Evolutionary conservation across 768 basidiomycete genomes (phyloP).

Genomic region (Russula emetica): DNA sequence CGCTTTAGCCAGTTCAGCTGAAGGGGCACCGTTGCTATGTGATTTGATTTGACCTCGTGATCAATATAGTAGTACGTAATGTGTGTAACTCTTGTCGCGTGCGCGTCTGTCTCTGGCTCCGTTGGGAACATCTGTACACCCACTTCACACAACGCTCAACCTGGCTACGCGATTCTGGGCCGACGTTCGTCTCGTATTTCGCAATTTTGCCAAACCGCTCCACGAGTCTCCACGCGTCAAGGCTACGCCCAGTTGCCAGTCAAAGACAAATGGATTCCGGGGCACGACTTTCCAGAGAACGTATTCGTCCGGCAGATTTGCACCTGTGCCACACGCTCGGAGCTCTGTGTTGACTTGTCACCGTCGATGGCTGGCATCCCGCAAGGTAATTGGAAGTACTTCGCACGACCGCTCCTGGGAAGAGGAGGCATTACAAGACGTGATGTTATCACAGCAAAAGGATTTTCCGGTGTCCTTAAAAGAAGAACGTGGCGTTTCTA

Average conservation of each 20-base stretch:
- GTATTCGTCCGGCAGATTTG: neutral
- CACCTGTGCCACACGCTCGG: neutral
- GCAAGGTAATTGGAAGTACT: neutral
- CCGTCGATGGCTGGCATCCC: slow-evolving; percentile 6
- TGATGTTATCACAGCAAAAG: neutral
- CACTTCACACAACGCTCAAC: neutral
- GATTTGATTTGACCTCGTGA: neutral
- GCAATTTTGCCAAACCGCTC: neutral
- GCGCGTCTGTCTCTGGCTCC: too few relatives aligned
- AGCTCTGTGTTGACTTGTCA: neutral
- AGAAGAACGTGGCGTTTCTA: neutral
- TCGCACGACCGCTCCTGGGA: slow-evolving; percentile 11
- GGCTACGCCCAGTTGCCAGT: neutral
- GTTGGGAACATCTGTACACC: too few relatives aligned
- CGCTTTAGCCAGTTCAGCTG: neutral
- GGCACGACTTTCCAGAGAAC: neutral
- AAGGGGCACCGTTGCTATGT: slow-evolving; percentile 6
- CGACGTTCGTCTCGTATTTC: slow-evolving; percentile 21
- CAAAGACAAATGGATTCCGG: neutral
- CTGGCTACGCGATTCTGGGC: slow-evolving; percentile 19
- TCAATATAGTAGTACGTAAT: neutral
- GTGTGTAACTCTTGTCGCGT: neutral
- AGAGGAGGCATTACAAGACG: slow-evolving; percentile 18
- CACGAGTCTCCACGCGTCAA: neutral
- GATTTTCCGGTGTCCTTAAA: neutral